These are phyloP conservation scores for Fusarium proliferatum DNA, from an alignment of 2,329 filamentous ascomycete species.

Conservation along the genomic window DNA sequence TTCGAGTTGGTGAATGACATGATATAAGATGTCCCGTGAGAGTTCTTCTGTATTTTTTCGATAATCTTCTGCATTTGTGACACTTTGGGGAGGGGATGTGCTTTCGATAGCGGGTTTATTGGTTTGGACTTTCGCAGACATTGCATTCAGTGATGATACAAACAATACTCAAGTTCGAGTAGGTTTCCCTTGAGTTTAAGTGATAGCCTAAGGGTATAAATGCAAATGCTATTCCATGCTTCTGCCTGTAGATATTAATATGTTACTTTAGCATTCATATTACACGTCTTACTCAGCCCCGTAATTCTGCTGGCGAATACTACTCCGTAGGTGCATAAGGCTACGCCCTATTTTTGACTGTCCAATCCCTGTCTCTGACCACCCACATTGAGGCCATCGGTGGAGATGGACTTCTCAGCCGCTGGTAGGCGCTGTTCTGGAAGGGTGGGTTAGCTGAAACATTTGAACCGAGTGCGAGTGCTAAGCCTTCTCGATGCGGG, in stretches of 20 bases:
- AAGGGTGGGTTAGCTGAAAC: not conserved
- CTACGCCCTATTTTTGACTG: not conserved
- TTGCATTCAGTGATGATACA: not conserved
- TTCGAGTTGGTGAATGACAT: not conserved
- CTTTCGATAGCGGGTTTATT: not conserved
- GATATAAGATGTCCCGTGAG: not conserved
- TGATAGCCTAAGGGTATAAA: too few relatives aligned
- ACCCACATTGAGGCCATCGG: not conserved
- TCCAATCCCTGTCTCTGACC: not conserved
- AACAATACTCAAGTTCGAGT: too few relatives aligned
- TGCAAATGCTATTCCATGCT: too few relatives aligned
- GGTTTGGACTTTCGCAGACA: not conserved
- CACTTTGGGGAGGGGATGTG: accelerated
- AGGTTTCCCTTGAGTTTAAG: too few relatives aligned
- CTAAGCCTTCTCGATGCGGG: not conserved
- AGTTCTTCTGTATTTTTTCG: not conserved
- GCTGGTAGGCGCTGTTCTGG: not conserved
- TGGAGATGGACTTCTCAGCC: not conserved
- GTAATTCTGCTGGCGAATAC: not conserved
- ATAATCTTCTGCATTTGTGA: not conserved
- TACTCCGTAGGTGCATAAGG: not conserved
- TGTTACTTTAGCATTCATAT: too few relatives aligned
- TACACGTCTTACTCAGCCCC: not conserved
- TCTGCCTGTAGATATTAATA: too few relatives aligned
- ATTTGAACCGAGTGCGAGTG: not conserved